These are phyloP conservation scores for Taphrina betulina DNA, from an alignment of 1,139 yeast genomes.

Conservation along the genomic window DNA sequence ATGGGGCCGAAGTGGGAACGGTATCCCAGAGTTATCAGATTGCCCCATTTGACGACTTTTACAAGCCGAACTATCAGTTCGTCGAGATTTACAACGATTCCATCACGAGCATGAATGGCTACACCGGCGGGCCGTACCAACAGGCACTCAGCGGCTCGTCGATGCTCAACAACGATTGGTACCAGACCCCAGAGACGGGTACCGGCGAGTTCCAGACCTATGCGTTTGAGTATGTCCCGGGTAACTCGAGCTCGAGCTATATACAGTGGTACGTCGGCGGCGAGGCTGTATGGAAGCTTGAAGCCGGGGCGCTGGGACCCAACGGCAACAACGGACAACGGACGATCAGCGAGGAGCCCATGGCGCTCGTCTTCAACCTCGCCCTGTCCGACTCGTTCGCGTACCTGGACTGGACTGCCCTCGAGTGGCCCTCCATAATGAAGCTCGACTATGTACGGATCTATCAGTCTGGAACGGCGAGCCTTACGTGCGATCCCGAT, in stretches of 20 bases:
- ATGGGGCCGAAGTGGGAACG: conserved; percentile 49
- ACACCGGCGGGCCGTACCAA: conserved; percentile 81
- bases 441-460: conserved; percentile 73
- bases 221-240: conserved; percentile 75
- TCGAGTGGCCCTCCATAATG: conserved; percentile 67
- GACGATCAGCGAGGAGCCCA: conserved; percentile 75
- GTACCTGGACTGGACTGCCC: conserved; percentile 71
- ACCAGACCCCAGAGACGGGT: conserved; percentile 42
- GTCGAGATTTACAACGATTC: conserved; percentile 61
- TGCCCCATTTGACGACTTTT: conserved; percentile 88
- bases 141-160: conserved; percentile 79
- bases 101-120: conserved; percentile 68
- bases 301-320: conserved; percentile 66
- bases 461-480: conserved; percentile 62
- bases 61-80: conserved; percentile 73
- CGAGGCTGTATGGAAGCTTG: conserved; percentile 61
- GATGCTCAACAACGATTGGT: conserved; percentile 72
- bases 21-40: conserved; percentile 80
- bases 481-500: conserved; percentile 71
- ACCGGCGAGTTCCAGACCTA: conserved; percentile 62
- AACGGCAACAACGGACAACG: conserved; percentile 82
- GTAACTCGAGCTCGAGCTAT: conserved; percentile 61
- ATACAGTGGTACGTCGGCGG: conserved; percentile 79
- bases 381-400: conserved; percentile 84
- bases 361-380: conserved; percentile 73